Percentiles rank a stretch among this genome's conserved stretches.
phyloP scores from a whole-genome alignment of 169 alveolate genomes.

The Cyclospora cayetanensis region DNA sequence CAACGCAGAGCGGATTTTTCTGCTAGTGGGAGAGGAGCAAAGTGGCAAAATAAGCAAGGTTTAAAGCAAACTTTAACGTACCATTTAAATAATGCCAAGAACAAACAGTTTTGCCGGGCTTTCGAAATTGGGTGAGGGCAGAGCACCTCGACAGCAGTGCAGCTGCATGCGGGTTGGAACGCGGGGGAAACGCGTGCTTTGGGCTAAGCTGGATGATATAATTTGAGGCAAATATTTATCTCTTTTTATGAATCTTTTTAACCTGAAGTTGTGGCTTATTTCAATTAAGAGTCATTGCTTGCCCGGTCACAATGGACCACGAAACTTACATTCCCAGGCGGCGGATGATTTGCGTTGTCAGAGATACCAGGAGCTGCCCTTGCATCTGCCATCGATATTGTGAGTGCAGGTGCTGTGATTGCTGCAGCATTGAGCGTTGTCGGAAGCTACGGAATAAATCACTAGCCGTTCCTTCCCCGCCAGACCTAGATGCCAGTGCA shows the following conservation, averaged over 20 bases:
- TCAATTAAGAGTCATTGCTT: background rate
- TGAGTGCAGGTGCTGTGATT: background rate
- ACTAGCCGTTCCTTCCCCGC: background rate
- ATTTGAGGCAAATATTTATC: background rate
- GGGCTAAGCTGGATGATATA: background rate
- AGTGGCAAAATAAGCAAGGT: too few relatives aligned
- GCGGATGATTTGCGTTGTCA: background rate
- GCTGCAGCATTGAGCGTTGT: background rate
- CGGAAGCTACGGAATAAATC: background rate
- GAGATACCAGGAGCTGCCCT: background rate
- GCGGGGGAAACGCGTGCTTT: too few relatives aligned
- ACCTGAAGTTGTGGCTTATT: background rate
- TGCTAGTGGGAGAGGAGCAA: too few relatives aligned
- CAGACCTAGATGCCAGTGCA: background rate
- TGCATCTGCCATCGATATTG: background rate
- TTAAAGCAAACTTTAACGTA: too few relatives aligned
- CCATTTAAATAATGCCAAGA: too few relatives aligned
- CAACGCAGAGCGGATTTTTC: too few relatives aligned
- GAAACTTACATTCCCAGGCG: background rate
- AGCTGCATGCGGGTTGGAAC: too few relatives aligned
- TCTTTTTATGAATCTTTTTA: background rate
- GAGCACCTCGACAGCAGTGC: too few relatives aligned
- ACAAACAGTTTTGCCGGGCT: too few relatives aligned
- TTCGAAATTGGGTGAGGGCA: too few relatives aligned
- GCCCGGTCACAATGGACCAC: background rate